Evolutionary conservation across 108 stramenopile species (phyloP).

Genomic region (Skeletonema menzelii): DNA sequence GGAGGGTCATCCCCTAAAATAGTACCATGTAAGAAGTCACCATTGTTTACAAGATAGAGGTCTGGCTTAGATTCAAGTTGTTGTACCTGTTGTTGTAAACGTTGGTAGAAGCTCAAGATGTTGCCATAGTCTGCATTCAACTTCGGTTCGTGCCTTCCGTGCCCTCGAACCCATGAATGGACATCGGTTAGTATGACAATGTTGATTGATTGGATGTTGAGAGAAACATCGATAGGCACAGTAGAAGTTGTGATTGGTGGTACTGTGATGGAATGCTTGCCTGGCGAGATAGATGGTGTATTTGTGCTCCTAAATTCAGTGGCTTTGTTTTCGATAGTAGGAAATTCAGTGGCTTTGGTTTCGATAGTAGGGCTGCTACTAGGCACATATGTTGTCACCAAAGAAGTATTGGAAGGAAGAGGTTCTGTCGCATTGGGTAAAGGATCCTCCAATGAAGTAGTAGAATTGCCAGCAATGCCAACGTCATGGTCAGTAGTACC

Average conservation of each 20-base stretch:
- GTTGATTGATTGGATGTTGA: slow-evolving; percentile 53
- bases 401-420: not conserved
- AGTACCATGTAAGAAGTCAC: slow-evolving; percentile 82
- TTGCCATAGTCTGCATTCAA: slow-evolving; percentile 76
- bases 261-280: not conserved
- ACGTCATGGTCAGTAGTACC: not conserved
- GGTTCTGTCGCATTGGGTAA: not conserved
- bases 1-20: slow-evolving; percentile 64
- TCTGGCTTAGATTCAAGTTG: slow-evolving; percentile 28
- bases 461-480: not conserved
- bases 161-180: slow-evolving; percentile 76
- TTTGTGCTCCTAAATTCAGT: not conserved
- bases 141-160: slow-evolving; percentile 50
- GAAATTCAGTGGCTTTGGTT: not conserved
- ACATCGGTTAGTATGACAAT: slow-evolving; percentile 74
- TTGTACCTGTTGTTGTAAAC: slow-evolving; percentile 29
- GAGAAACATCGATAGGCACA: slow-evolving; percentile 18
- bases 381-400: not conserved
- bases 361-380: not conserved
- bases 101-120: slow-evolving; percentile 69
- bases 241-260: slow-evolving; percentile 33
- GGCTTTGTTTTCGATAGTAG: too few species aligned
- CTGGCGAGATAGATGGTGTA: not conserved
- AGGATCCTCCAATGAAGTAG: not conserved
- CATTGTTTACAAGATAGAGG: slow-evolving; percentile 84